Percentiles rank a stretch among this genome's conserved stretches.
Evolutionary conservation across 2,329 filamentous ascomycete species (phyloP).

Genomic region (Sporothrix dimorphospora): DNA sequence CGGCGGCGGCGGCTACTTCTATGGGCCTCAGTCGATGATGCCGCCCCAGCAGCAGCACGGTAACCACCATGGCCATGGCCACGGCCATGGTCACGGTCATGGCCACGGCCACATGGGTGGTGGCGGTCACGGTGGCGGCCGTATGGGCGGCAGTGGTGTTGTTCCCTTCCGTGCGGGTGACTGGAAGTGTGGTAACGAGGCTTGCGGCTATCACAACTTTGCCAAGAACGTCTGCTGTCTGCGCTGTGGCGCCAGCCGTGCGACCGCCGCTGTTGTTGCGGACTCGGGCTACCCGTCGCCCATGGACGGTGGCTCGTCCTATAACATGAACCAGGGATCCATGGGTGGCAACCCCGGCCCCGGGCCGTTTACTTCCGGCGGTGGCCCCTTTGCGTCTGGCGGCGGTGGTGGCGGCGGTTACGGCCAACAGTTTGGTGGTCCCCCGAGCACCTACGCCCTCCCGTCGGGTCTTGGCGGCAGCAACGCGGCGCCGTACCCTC

Average conservation of each 20-base stretch:
- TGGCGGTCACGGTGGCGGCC: conserved; percentile 61
- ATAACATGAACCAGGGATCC: conserved; percentile 83
- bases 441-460: conserved; percentile 85
- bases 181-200: conserved; percentile 98
- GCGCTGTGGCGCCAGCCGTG: conserved; percentile 91
- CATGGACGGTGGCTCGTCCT: conserved; percentile 83
- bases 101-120: conserved; percentile 70
- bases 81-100: conserved; percentile 51
- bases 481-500: conserved; percentile 76
- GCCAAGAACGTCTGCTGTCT: conserved; percentile 99
- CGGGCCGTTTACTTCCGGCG: conserved; percentile 67
- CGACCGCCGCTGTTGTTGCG: conserved; percentile 89
- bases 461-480: conserved; percentile 82
- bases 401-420: conserved; percentile 59
- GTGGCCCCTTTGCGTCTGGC: conserved; percentile 65
- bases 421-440: conserved; percentile 82
- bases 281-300: conserved; percentile 89
- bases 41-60: conserved; percentile 75
- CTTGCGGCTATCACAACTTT: conserved; percentile 98
- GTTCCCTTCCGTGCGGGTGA: conserved; percentile 98
- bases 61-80: conserved; percentile 55
- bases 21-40: conserved; percentile 79
- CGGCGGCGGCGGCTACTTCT: conserved; percentile 68
- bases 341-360: conserved; percentile 83
- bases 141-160: conserved; percentile 79